Evolutionary conservation across 768 basidiomycete species (phyloP).

Genomic region (Boletus pseudo-olivaceus): DNA sequence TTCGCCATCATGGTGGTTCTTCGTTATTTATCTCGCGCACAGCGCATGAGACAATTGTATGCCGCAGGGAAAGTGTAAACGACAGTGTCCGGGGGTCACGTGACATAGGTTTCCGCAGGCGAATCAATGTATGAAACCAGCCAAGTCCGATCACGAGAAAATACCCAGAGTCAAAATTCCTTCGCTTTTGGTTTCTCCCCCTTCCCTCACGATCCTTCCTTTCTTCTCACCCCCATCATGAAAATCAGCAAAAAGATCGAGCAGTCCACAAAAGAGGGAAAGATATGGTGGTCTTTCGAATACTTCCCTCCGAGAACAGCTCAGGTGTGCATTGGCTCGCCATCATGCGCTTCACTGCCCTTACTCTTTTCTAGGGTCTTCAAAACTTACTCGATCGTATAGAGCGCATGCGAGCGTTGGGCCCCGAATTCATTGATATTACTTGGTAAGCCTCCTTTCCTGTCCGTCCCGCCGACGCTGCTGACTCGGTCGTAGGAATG

Average conservation of each 20-base stretch:
- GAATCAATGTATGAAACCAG: conserved; percentile 4
- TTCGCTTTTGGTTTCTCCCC: neutral
- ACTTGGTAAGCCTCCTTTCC: conserved; percentile 62
- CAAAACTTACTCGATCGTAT: conserved; percentile 98
- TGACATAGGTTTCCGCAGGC: conserved; percentile 3
- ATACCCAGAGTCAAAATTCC: conserved; percentile 16
- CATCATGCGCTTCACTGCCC: neutral
- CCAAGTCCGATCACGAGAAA: conserved; percentile 17
- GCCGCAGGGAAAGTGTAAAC: neutral
- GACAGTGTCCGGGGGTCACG: conserved; percentile 13
- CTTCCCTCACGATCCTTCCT: conserved; percentile 19
- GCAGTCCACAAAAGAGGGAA: conserved; percentile 78
- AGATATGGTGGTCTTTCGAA: conserved; percentile 98
- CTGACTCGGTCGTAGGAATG: conserved; percentile 63
- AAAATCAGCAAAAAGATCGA: conserved; percentile 94
- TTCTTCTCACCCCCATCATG: conserved; percentile 46
- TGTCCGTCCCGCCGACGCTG: neutral
- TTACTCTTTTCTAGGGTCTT: conserved; percentile 31
- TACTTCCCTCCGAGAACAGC: conserved; percentile 96
- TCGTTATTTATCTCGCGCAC: conserved; percentile 46
- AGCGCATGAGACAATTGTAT: conserved; percentile 7
- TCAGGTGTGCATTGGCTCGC: conserved; percentile 52
- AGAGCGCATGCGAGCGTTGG: conserved; percentile 92
- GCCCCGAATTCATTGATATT: conserved; percentile 98
- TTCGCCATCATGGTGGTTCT: conserved; percentile 50